Conservation (phyloP, 2,329 filamentous ascomycete genomes). For the Alternaria ethzedia region DNA sequence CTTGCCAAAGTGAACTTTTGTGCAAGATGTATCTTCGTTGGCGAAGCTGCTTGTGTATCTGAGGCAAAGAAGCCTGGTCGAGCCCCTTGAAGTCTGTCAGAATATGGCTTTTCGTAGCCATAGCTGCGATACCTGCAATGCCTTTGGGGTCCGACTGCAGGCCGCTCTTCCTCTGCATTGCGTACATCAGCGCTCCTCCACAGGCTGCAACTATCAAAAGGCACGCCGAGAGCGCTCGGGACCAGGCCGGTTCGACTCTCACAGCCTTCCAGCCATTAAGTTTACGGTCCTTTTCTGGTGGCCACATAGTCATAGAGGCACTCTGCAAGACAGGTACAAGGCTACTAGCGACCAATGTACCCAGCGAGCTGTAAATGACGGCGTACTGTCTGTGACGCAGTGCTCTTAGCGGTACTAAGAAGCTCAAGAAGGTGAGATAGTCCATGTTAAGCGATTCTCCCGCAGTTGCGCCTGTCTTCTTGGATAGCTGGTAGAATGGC, state of each 20-base stretch:
- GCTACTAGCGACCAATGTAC: constrained; percentile 70
- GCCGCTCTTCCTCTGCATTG: constrained; percentile 69
- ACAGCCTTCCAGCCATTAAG: constrained; percentile 61
- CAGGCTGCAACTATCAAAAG: constrained; percentile 65
- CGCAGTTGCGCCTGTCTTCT: constrained; percentile 45
- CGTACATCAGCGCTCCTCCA: constrained; percentile 64
- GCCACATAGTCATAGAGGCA: constrained; percentile 65
- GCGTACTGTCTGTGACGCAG: constrained; percentile 70
- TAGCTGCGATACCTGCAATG: constrained; percentile 75
- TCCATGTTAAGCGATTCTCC: constrained; percentile 71
- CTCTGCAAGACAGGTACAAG: constrained; percentile 73
- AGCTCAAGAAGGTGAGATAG: constrained; percentile 72
- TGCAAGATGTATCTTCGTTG: constrained; percentile 71
- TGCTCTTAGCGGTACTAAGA: constrained; percentile 69
- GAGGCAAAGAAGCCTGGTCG: constrained; percentile 69
- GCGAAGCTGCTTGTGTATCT: constrained; percentile 73
- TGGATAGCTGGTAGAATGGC: constrained; percentile 55
- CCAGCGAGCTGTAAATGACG: constrained; percentile 69
- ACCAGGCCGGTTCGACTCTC: constrained; percentile 64
- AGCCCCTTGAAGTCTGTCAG: constrained; percentile 76
- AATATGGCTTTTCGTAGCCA: constrained; percentile 77
- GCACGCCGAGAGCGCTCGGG: constrained; percentile 64
- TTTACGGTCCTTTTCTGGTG: constrained; percentile 57
- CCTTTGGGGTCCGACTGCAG: constrained; percentile 72
- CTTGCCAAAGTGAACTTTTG: constrained; percentile 73